Evolutionary conservation across 306 rosid genomes (phyloP), one percentile per base, ranked within the genome.

Genomic region (Neltuma alba): DNA sequence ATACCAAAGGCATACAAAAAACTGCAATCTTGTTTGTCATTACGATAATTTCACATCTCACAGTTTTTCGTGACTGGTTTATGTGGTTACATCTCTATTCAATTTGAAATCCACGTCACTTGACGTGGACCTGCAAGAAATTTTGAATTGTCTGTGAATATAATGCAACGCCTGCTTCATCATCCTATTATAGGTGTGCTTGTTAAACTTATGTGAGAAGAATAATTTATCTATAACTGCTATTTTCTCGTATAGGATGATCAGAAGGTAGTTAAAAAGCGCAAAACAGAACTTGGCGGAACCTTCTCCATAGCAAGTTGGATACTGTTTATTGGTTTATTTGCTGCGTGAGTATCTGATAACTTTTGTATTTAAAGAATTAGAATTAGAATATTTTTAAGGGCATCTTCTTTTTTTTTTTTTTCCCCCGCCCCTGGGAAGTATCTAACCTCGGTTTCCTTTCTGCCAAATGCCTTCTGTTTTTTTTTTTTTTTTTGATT

Each of bases 251-350:
- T 86, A 84, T 72, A 96, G 99, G 97, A 90, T 70, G 99, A 96
- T 76, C 96, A 87, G 82, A 93, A 83, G 85, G 88, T 87, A 36
- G 99, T 96, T 68, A 88, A 65, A 76, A 96, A 96, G 82, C 92
- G 97, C 76, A 96, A 96, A 86, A 96, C 99, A n/a, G 99, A 96
- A 90, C 98, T 96, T 69, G 99, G 98, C 48, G 99, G 99, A 88
- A 71, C 91, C 50, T 96, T 96, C 85, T 96, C 99, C 74, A 89
- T 93, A 67, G 99, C 98, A 80, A 96, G 98, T 85, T 96, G 96
- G 96, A 96, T 96, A 75, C 91, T 93, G 38, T 96, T 96, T 79
- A 85, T 91, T 57, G 98, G 98, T 75, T 81, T 96, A 70, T 93
- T 96, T 82, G 93, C 97, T 42, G 96, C 93, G 98, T 96, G 87